Evolutionary conservation across 495 filamentous ascomycete species (phyloP), one percentile per base, ranked within the genome.

Genomic region (Trichoderma orchidacearum): DNA sequence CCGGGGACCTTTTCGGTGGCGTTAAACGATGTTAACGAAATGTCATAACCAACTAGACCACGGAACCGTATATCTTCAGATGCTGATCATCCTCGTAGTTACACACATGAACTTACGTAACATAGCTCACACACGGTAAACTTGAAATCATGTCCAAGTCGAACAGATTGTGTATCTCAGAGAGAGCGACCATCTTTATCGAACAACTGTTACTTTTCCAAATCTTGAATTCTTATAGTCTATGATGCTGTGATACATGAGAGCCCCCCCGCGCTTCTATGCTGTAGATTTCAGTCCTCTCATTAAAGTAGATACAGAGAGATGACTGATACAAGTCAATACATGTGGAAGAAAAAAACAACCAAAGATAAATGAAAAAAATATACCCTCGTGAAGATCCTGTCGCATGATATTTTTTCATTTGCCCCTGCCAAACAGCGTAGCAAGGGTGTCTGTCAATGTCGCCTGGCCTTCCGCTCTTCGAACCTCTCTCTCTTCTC

Each of bases 381-480:
- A 8, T 18, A 35, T 18, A 8, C 41, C 41, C 2, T 48, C 41
- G 27, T 48, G 41, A 48, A 23, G 1, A 48, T 9, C 41, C 36
- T n/a, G n/a, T n/a, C 13, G 3, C 36, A 45, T 25, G 23, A 5
- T 13, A 9, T 25, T 48, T 8, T 13, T 9, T 48, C 41, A 48
- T 27, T 48, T 48, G 9, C 41, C 41, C 21, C 21, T 48, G 41
- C 41, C 27, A 13, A 48, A 48, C 11, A 48, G n/a, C 3, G 41
- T 9, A 28, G 61, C 64, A 25, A 82, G 59, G 52, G 63, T 71
- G 58, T 85, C 81, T 17, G 64, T 68, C 35, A 77, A 54, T 13
- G 77, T 79, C 61, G 74, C 75, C 60, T 75, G 70, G 2, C 81
- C 84, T 63, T 80, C 80, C 30, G 76, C 78, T 58, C 76, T 80